These are phyloP conservation scores for Malassezia japonica DNA, from an alignment of 1,284 basidiomycete species.

Conservation along the genomic window DNA sequence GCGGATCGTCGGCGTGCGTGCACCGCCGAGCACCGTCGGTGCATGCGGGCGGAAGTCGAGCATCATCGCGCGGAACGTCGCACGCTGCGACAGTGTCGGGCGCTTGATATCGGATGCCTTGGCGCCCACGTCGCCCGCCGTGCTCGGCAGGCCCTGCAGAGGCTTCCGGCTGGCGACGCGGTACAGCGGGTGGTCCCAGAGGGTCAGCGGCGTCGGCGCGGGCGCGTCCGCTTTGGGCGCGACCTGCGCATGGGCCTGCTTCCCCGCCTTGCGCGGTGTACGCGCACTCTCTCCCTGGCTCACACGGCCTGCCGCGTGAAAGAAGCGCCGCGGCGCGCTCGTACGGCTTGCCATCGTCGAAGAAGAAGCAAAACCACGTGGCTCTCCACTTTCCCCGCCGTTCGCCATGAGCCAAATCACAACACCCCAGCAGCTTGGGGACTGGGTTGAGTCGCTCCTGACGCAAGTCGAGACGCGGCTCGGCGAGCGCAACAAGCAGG, in stretches of 20 bases:
- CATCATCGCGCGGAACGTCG: conserved; percentile 3
- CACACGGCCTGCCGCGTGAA: background rate
- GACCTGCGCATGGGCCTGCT: too few relatives aligned
- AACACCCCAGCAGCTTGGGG: conserved; percentile 40
- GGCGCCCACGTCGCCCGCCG: background rate
- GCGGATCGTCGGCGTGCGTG: background rate
- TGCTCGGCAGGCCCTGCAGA: background rate
- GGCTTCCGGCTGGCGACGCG: conserved; percentile 10
- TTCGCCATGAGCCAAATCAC: conserved; percentile 26
- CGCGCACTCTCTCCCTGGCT: background rate
- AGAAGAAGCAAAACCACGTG: conserved; percentile 1
- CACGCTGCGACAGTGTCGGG: background rate
- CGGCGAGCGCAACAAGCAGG: conserved; percentile 34
- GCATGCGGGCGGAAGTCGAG: conserved; percentile 8
- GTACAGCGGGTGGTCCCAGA: conserved; percentile 11
- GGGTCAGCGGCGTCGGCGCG: conserved; percentile 1
- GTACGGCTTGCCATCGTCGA: background rate
- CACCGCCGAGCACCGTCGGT: background rate
- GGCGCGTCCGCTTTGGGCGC: background rate
- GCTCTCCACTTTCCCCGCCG: background rate
- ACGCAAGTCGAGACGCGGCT: conserved; percentile 36
- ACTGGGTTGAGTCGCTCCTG: conserved; percentile 44
- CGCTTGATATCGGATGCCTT: background rate
- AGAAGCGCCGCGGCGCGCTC: background rate
- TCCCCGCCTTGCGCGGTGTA: background rate